phyloP scores from a whole-genome alignment of 805 yeast species.

The Yarrowia sp. region DNA sequence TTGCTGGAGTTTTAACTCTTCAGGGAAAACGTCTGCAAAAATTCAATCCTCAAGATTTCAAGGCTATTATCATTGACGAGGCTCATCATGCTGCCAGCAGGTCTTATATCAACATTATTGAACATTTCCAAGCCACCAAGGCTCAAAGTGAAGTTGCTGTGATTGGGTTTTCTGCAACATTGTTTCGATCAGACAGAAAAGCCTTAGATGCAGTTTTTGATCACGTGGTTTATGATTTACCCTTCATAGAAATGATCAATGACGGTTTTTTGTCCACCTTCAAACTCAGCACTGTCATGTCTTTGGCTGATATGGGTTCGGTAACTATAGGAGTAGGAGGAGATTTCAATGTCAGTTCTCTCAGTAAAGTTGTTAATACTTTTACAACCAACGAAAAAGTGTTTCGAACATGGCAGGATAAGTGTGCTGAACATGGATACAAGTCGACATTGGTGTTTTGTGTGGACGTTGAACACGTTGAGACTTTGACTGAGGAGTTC shows the following conservation, averaged over 20 bases:
- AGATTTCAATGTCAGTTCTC: conserved; percentile 54
- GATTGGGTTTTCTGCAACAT: conserved; percentile 86
- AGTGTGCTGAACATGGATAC: conserved; percentile 41
- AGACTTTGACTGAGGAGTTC: conserved; percentile 51
- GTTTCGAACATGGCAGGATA: conserved; percentile 51
- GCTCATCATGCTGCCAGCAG: conserved; percentile 87
- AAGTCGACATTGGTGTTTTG: conserved; percentile 75
- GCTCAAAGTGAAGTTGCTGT: conserved; percentile 51
- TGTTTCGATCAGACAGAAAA: conserved; percentile 70
- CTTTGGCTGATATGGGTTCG: conserved; percentile 46
- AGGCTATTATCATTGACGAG: conserved; percentile 80
- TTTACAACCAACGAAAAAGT: conserved; percentile 55
- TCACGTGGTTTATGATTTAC: conserved; percentile 68
- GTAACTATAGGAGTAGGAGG: conserved; percentile 41
- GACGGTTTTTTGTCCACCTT: conserved; percentile 71
- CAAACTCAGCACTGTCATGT: conserved; percentile 56
- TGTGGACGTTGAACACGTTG: conserved; percentile 68
- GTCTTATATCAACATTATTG: conserved; percentile 58
- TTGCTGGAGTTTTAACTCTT: conserved; percentile 76
- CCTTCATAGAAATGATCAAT: conserved; percentile 61
- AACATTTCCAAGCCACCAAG: conserved; percentile 53
- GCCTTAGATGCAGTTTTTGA: conserved; percentile 63
- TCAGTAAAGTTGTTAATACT: conserved; percentile 57
- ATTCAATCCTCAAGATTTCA: conserved; percentile 59
- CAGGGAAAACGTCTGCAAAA: conserved; percentile 49